A percentile compares a stretch with the other conserved stretches of the same genome.
phyloP scores from a whole-genome alignment of 2,329 filamentous ascomycete genomes.

The Cyphellophora attinorum region DNA sequence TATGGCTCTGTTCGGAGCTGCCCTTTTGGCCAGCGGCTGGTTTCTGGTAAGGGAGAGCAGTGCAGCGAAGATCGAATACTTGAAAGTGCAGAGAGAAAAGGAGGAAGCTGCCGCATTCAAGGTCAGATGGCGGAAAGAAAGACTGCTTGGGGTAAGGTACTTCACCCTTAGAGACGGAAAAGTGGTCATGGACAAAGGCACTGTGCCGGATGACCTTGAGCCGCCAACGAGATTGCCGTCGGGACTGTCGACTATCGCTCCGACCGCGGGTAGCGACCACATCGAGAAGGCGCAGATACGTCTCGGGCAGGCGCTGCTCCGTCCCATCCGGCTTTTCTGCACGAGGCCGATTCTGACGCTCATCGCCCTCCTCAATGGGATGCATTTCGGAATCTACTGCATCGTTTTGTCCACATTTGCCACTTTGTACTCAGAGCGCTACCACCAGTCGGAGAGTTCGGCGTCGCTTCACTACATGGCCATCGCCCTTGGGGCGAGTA shows the following conservation, averaged over 20 bases:
- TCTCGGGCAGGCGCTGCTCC: background rate
- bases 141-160: no score
- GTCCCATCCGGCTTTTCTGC: slow-evolving; percentile 26
- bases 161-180: no score
- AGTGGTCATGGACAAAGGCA: background rate
- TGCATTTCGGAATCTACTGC: slow-evolving; percentile 35
- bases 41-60: slow-evolving; percentile 12
- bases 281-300: background rate
- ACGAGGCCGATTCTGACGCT: slow-evolving; percentile 47
- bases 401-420: slow-evolving; percentile 50
- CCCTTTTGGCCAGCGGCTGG: slow-evolving; percentile 19
- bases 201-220: background rate
- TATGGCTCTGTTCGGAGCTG: slow-evolving; percentile 19
- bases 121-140: background rate
- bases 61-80: slow-evolving; percentile 1
- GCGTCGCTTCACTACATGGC: slow-evolving; percentile 49
- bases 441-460: slow-evolving; percentile 39
- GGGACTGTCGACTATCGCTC: slow-evolving; percentile 1
- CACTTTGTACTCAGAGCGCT: slow-evolving; percentile 38
- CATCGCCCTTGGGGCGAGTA: slow-evolving; percentile 45
- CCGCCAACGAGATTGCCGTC: no score
- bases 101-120: background rate
- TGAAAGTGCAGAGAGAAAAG: slow-evolving; percentile 17
- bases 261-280: slow-evolving; percentile 1
- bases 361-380: slow-evolving; percentile 37